Conservation (phyloP, 768 basidiomycete species). For the Lactarius sp. region DNA sequence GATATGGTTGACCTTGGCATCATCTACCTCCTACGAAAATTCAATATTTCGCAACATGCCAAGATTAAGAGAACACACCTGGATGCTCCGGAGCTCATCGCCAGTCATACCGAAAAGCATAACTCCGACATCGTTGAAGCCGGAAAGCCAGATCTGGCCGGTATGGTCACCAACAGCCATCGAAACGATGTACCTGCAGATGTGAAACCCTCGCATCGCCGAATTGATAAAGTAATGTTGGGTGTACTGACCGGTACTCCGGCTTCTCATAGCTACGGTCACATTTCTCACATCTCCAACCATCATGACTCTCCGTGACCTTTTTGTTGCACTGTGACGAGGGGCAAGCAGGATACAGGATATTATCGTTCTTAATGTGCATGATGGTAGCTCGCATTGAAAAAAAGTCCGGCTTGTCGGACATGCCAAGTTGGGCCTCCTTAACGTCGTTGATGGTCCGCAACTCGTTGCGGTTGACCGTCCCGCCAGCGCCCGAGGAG, state of each 20-base stretch:
- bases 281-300: slow-evolving; percentile 96
- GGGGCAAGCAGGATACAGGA: slow-evolving; percentile 88
- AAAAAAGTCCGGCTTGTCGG: slow-evolving; percentile 79
- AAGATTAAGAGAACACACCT: slow-evolving; percentile 38
- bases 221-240: background rate
- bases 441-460: slow-evolving; percentile 75
- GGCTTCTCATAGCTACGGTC: slow-evolving; percentile 64
- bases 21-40: slow-evolving; percentile 50
- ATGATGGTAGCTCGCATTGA: slow-evolving; percentile 76
- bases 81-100: slow-evolving; percentile 68
- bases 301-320: slow-evolving; percentile 58
- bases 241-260: slow-evolving; percentile 63
- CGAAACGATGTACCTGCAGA: slow-evolving; percentile 66
- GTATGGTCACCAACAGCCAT: slow-evolving; percentile 89
- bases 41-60: background rate
- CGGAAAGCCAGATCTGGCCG: slow-evolving; percentile 86
- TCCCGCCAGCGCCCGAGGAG: slow-evolving; percentile 34
- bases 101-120: slow-evolving; percentile 73
- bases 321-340: slow-evolving; percentile 85
- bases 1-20: slow-evolving; percentile 50
- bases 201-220: slow-evolving; percentile 10
- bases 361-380: slow-evolving; percentile 78
- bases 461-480: slow-evolving; percentile 68
- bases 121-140: slow-evolving; percentile 89
- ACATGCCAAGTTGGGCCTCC: slow-evolving; percentile 64